These are phyloP conservation scores for Scheffersomyces quercinus DNA, from an alignment of 1,139 yeast genomes.

Conservation along the genomic window DNA sequence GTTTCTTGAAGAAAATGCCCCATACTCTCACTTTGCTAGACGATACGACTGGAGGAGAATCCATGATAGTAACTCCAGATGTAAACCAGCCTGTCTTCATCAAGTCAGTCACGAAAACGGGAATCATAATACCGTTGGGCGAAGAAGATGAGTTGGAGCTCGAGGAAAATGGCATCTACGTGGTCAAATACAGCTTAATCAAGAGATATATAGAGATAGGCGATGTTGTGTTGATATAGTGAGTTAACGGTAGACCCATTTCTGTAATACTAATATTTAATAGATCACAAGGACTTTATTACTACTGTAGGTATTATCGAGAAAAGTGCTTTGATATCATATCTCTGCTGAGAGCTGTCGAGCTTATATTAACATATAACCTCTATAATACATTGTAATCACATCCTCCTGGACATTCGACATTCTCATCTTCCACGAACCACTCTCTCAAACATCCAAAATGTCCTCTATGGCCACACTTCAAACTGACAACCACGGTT, in stretches of 20 bases:
- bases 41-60: conserved; percentile 72
- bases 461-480: conserved; percentile 90
- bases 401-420: conserved; percentile 85
- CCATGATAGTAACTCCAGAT: conserved; percentile 82
- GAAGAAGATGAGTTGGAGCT: conserved; percentile 64
- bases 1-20: conserved; percentile 72
- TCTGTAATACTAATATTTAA: too few species aligned
- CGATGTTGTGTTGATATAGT: conserved; percentile 42
- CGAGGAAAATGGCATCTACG: conserved; percentile 68
- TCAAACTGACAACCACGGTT: conserved; percentile 59
- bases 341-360: too few species aligned
- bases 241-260: not conserved
- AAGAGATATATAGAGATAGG: conserved; percentile 39
- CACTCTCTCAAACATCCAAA: conserved; percentile 76
- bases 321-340: too few species aligned
- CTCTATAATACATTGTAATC: conserved; percentile 14
- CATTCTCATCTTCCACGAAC: conserved; percentile 65
- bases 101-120: conserved; percentile 42
- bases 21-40: conserved; percentile 67
- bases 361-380: not conserved
- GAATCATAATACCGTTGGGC: conserved; percentile 29
- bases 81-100: conserved; percentile 75
- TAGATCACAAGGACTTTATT: not conserved
- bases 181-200: conserved; percentile 65
- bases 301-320: too few species aligned